Evolutionary conservation across 176 grass and related monocot genomes (phyloP).

Genomic region (Phragmites australis): DNA sequence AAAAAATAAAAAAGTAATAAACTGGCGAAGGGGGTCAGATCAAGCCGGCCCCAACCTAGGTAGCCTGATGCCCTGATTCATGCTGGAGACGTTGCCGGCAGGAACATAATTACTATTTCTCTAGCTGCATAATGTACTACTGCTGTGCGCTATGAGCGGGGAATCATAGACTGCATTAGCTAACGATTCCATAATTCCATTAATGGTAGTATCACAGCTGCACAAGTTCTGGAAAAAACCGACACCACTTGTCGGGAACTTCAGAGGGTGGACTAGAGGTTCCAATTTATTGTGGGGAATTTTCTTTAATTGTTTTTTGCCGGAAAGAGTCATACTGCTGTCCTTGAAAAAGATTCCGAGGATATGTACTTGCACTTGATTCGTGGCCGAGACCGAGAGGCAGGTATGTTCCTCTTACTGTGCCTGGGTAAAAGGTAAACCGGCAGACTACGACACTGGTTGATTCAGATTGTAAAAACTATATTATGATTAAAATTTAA

Average conservation of each 20-base stretch:
- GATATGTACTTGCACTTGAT: neutral
- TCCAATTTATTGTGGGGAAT: too few relatives aligned
- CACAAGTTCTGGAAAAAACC: neutral
- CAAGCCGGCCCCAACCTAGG: neutral
- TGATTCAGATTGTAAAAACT: too few relatives aligned
- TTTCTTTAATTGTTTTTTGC: too few relatives aligned
- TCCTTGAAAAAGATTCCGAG: neutral
- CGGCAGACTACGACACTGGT: neutral
- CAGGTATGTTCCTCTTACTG: neutral
- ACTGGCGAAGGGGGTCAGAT: neutral
- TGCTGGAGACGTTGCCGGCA: neutral
- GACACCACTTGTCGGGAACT: neutral
- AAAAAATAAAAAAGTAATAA: too few relatives aligned
- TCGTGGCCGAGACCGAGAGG: neutral
- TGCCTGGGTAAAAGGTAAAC: conserved; percentile 23
- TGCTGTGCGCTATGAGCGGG: neutral
- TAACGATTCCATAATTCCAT: neutral
- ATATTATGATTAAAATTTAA: too few relatives aligned
- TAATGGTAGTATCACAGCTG: neutral
- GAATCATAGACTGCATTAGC: neutral
- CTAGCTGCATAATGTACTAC: neutral
- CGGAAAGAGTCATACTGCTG: too few relatives aligned
- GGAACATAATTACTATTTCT: neutral
- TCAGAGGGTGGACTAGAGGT: too few relatives aligned
- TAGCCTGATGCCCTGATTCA: neutral